Percentiles rank a stretch among this genome's conserved stretches.
Evolutionary conservation across 1,284 basidiomycete genomes (phyloP).

Genomic region (Cryptococcus sp.): DNA sequence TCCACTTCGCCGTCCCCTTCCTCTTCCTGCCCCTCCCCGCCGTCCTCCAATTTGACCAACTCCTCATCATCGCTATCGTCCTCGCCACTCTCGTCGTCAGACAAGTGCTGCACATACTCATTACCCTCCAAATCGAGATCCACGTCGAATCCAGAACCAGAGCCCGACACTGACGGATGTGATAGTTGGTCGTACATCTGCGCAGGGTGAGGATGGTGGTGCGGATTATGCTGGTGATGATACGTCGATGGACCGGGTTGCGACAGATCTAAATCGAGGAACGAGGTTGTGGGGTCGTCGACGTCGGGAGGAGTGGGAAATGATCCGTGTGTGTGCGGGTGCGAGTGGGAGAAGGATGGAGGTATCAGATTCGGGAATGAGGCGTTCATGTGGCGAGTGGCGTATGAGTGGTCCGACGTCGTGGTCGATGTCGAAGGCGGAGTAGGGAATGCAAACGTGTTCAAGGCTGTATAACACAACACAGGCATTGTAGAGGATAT

Average conservation of each 20-base stretch:
- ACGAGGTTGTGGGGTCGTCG: slow-evolving; percentile 28
- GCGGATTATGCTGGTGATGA: slow-evolving; percentile 1
- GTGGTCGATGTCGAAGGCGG: slow-evolving; percentile 11
- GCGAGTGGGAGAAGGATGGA: slow-evolving; percentile 16
- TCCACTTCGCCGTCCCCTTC: slow-evolving; percentile 48
- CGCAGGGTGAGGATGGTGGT: not conserved
- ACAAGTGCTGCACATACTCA: slow-evolving; percentile 15
- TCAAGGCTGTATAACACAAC: slow-evolving; percentile 4
- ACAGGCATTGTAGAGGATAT: not conserved
- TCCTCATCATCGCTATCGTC: slow-evolving; percentile 17
- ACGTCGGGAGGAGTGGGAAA: slow-evolving; percentile 16
- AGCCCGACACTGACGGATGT: slow-evolving; percentile 3
- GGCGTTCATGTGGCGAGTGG: slow-evolving; percentile 12
- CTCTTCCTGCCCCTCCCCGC: slow-evolving; percentile 29
- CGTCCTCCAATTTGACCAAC: slow-evolving; percentile 16
- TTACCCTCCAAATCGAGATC: slow-evolving; percentile 15
- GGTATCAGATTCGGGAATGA: slow-evolving; percentile 17
- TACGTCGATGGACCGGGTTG: slow-evolving; percentile 40
- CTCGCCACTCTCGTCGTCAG: slow-evolving; percentile 10
- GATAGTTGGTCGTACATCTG: slow-evolving; percentile 7
- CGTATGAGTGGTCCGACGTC: slow-evolving; percentile 9
- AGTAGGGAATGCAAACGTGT: slow-evolving; percentile 18
- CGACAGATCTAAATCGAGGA: slow-evolving; percentile 34
- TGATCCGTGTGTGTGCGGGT: slow-evolving; percentile 4
- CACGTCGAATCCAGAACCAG: slow-evolving; percentile 6